Base-by-base conservation (phyloP, 2,329 filamentous ascomycete species). In the Trichoderma harzianum region DNA sequence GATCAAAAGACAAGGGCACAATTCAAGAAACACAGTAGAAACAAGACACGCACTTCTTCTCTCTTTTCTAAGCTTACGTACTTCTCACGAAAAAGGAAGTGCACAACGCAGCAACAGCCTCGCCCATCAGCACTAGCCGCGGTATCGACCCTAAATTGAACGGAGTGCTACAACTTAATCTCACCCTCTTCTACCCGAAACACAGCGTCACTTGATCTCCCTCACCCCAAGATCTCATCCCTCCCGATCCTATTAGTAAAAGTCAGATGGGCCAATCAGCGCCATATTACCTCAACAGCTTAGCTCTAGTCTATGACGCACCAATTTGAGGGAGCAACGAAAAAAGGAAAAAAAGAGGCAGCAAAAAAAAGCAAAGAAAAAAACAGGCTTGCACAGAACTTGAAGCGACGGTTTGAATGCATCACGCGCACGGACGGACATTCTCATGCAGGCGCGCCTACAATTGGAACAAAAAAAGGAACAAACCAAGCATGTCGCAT, bases 161-260 rank as follows among this genome's bases (percentile, higher is more conserved):
- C 51, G 5, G 51, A 39, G 53, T 51, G 64, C 64, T 55, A 53
- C 36, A 63, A 60, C 60, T 61, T 64, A 70, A 63, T 64, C 60
- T 64, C 68, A 69, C 66, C 57, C 57, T 69, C 43, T 69, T 69
- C 43, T 69, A 69, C 39, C 57, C 57, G 66, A 69, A 69, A 69
- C 66, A 69, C 65, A 36, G 36, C 66, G 39, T 69, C 57, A 69
- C 26, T 58, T 58, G 51, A 58, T 69, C 39, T 14, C 43, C 66
- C 55, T 39, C 36, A 36, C 67, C 58, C 57, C 58, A 43, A 62
- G 39, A 63, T 63, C 67, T 70, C 58, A 18, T 57, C 64, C 51
- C 16, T 30, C 57, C 66, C 57, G 57, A 62, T 69, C 57, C 36
- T 36, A 51, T 69, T 69, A 69, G 36, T 62, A 36, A 69, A 69